Percentiles rank a stretch among this genome's conserved stretches.
These are phyloP conservation scores for Suhomyces wounanorum DNA, from an alignment of 1,139 yeast species.

Conservation along the genomic window DNA sequence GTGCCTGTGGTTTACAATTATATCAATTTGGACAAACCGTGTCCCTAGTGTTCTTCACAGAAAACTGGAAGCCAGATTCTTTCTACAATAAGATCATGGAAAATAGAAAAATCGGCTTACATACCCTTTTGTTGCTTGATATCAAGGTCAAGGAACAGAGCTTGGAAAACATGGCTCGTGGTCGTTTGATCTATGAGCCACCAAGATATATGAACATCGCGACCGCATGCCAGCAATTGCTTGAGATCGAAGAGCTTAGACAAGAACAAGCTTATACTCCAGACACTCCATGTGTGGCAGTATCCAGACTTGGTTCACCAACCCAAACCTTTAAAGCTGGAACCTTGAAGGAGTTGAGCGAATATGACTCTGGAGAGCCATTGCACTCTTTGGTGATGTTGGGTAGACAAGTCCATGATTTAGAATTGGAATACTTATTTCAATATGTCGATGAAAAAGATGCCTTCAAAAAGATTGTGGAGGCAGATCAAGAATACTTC, in stretches of 20 bases:
- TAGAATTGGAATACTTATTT: constrained; percentile 82
- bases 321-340: constrained; percentile 83
- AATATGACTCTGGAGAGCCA: constrained; percentile 92
- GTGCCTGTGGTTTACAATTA: constrained; percentile 94
- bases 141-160: constrained; percentile 97
- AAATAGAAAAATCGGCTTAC: constrained; percentile 86
- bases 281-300: constrained; percentile 90
- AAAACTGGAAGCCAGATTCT: constrained; percentile 93
- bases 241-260: constrained; percentile 82
- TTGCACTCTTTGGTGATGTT: constrained; percentile 86
- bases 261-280: constrained; percentile 76
- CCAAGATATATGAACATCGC: constrained; percentile 94
- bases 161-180: constrained; percentile 91
- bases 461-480: constrained; percentile 58
- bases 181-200: constrained; percentile 89
- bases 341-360: constrained; percentile 69
- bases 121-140: constrained; percentile 83
- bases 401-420: constrained; percentile 92
- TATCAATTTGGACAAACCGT: constrained; percentile 97
- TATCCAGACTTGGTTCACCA: constrained; percentile 88
- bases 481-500: constrained; percentile 73
- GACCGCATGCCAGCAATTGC: constrained; percentile 83
- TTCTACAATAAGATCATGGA: constrained; percentile 89
- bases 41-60: constrained; percentile 93
- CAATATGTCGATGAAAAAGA: constrained; percentile 73